A percentile compares a stretch with the other conserved stretches of the same genome.
These are phyloP conservation scores for Tricholoma furcatifolium DNA, from an alignment of 768 basidiomycete genomes.

Conservation along the genomic window DNA sequence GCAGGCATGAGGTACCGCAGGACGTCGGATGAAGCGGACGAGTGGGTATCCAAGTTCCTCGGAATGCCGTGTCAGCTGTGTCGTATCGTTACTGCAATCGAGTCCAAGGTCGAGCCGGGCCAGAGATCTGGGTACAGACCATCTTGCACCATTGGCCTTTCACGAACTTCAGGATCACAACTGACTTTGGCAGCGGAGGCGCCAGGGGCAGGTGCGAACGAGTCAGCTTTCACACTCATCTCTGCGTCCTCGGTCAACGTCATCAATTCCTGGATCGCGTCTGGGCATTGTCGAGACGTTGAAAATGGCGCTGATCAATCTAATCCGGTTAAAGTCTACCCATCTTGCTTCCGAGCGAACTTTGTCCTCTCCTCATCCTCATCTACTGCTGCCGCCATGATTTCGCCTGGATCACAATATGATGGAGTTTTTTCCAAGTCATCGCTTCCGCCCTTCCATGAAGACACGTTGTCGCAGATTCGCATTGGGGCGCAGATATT, in stretches of 20 bases:
- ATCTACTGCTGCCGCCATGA: too few species aligned
- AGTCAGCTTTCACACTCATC: slow-evolving; percentile 16
- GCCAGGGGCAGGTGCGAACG: slow-evolving; percentile 1
- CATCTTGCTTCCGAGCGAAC: slow-evolving; percentile 17
- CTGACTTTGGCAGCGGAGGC: too few species aligned
- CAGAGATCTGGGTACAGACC: too few species aligned
- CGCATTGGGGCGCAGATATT: slow-evolving; percentile 13
- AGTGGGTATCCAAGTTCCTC: slow-evolving; percentile 14
- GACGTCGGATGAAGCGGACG: slow-evolving; percentile 10
- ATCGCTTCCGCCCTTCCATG: slow-evolving; percentile 7
- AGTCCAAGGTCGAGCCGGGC: too few species aligned
- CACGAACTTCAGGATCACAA: too few species aligned
- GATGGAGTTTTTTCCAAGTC: not conserved
- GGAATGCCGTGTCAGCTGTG: slow-evolving; percentile 12
- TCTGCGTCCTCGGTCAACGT: slow-evolving; percentile 9
- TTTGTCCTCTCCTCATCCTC: slow-evolving; percentile 7
- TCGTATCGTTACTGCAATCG: slow-evolving; percentile 3
- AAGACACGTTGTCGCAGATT: slow-evolving; percentile 10
- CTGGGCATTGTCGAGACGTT: not conserved
- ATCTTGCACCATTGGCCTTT: too few species aligned
- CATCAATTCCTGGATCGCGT: slow-evolving; percentile 9
- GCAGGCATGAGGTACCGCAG: not conserved
- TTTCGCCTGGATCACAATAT: too few species aligned
- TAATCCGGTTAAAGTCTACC: not conserved
- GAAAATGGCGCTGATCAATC: not conserved